Evolutionary conservation across 2,329 filamentous ascomycete genomes (phyloP).

Genomic region (Nigrospora osmanthi): DNA sequence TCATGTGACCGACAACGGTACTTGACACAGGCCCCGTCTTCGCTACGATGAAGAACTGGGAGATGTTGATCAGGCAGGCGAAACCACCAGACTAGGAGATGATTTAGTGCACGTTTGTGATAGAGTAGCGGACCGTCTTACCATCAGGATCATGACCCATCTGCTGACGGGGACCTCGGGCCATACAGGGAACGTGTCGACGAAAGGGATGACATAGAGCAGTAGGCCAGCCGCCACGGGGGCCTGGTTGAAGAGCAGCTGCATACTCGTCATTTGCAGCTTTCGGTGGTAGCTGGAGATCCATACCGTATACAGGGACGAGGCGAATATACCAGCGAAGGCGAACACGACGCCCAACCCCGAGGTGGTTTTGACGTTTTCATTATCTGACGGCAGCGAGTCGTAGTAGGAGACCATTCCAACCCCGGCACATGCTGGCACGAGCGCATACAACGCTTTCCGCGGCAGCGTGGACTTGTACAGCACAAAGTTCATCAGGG

Average conservation of each 20-base stretch:
- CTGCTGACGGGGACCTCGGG: slow-evolving; percentile 37
- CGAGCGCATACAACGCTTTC: slow-evolving; percentile 43
- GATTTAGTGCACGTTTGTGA: slow-evolving; percentile 7
- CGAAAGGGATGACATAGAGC: slow-evolving; percentile 58
- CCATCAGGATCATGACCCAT: slow-evolving; percentile 53
- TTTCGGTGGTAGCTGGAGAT: slow-evolving; percentile 59
- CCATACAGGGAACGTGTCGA: slow-evolving; percentile 55
- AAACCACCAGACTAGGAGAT: slow-evolving; percentile 48
- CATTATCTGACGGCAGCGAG: slow-evolving; percentile 40
- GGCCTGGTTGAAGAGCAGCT: slow-evolving; percentile 61
- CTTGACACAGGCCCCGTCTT: slow-evolving; percentile 56
- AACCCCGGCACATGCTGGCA: slow-evolving; percentile 57
- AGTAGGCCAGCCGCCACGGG: slow-evolving; percentile 55
- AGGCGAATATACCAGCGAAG: slow-evolving; percentile 55
- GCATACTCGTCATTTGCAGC: slow-evolving; percentile 60
- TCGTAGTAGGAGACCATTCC: slow-evolving; percentile 63
- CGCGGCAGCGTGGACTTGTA: slow-evolving; percentile 49
- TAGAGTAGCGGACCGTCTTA: slow-evolving; percentile 16
- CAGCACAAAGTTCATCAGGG: slow-evolving; percentile 55
- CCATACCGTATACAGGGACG: slow-evolving; percentile 62
- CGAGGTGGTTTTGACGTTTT: slow-evolving; percentile 46
- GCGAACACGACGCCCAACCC: slow-evolving; percentile 56
- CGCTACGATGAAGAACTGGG: slow-evolving; percentile 54
- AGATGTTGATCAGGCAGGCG: slow-evolving; percentile 58
- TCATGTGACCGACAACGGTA: slow-evolving; percentile 58